These are phyloP conservation scores for Celoporthe dispersa DNA, from an alignment of 2,329 filamentous ascomycete species.

Conservation along the genomic window DNA sequence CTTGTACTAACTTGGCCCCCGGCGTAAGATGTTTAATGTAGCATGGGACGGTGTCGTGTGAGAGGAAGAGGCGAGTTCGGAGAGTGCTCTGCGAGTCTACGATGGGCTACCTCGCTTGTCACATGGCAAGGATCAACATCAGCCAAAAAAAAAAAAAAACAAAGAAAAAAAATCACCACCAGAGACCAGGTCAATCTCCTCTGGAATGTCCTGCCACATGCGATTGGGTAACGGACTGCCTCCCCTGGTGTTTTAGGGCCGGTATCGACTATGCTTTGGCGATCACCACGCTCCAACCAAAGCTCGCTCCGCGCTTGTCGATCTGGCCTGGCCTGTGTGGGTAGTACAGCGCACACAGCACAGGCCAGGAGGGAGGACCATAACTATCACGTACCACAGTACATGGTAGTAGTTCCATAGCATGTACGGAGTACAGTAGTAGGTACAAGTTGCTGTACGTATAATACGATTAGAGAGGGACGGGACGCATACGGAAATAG, in stretches of 20 bases:
- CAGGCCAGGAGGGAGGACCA: not conserved
- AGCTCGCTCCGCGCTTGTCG: not conserved
- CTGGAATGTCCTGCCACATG: not conserved
- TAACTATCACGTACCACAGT: not conserved
- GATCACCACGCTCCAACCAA: not conserved
- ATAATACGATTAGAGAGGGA: not conserved
- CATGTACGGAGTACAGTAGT: too few species aligned
- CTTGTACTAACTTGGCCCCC: not conserved
- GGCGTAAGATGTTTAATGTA: too few species aligned
- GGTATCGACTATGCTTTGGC: not conserved
- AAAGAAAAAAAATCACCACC: not conserved
- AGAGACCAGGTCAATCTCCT: not conserved
- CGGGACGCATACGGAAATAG: slow-evolving; percentile 6
- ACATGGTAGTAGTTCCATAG: not conserved
- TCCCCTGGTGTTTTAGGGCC: not conserved
- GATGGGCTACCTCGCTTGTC: not conserved
- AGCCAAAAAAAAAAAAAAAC: not conserved
- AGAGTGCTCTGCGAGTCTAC: not conserved
- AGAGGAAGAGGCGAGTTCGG: not conserved
- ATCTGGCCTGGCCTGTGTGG: not conserved
- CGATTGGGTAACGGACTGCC: not conserved
- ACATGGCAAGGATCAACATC: slow-evolving; percentile 1
- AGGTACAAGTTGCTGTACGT: not conserved
- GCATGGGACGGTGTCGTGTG: not conserved
- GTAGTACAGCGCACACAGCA: not conserved